phyloP scores from a whole-genome alignment of 148 eudicot species.

The Amaranthus hypochondriacus region DNA sequence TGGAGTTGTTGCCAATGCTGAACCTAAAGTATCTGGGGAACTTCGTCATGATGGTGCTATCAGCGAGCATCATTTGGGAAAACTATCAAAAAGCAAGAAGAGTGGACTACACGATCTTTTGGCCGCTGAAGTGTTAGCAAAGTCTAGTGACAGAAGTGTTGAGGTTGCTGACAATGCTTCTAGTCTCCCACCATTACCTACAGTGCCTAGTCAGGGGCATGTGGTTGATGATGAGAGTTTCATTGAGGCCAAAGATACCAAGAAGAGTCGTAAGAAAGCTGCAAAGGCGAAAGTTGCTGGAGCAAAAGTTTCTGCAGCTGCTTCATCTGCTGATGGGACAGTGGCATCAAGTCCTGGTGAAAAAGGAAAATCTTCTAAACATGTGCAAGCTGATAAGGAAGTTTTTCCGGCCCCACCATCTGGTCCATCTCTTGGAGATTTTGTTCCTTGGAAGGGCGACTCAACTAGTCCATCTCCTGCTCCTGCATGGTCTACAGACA shows the following conservation, averaged over 20 bases:
- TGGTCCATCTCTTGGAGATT: constrained; percentile 91
- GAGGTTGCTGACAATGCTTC: constrained; percentile 31
- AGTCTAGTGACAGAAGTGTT: constrained; percentile 37
- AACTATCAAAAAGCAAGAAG: constrained; percentile 45
- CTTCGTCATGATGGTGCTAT: constrained; percentile 23
- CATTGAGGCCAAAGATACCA: constrained; percentile 88
- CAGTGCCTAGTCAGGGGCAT: constrained; percentile 31
- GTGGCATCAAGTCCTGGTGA: constrained; percentile 54
- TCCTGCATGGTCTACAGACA: constrained; percentile 87
- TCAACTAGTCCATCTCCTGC: constrained; percentile 54
- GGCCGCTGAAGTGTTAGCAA: constrained; percentile 49
- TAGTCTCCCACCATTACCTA: constrained; percentile 33
- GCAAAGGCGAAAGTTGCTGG: constrained; percentile 68
- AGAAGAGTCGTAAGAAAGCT: constrained; percentile 86
- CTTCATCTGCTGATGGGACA: constrained; percentile 35
- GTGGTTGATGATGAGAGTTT: constrained; percentile 50
- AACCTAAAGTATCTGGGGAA: constrained; percentile 37
- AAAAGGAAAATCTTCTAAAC: constrained; percentile 57
- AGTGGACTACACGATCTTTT: constrained; percentile 74
- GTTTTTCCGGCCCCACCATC: constrained; percentile 66
- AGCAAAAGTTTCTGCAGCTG: constrained; percentile 41
- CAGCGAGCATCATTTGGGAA: constrained; percentile 26
- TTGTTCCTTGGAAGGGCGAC: constrained; percentile 89
- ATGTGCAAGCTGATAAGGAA: constrained; percentile 56
- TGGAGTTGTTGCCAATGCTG: constrained; percentile 51